These are phyloP conservation scores for Massarina eburnea DNA, from an alignment of 2,329 filamentous ascomycete genomes.

Conservation along the genomic window DNA sequence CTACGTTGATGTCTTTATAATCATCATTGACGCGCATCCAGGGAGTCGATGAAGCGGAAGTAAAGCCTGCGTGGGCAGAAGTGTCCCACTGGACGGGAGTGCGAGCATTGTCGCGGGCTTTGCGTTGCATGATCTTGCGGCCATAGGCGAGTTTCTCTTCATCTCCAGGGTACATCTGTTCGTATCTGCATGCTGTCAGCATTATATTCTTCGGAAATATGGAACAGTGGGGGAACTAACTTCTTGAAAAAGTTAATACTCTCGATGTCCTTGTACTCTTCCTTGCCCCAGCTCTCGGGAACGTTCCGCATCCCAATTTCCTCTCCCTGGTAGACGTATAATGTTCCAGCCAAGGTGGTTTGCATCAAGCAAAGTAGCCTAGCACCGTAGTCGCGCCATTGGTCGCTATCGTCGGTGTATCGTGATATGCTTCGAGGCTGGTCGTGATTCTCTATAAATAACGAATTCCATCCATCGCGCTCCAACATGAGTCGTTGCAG, in stretches of 20 bases:
- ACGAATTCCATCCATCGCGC: constrained; percentile 49
- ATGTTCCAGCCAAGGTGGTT: constrained; percentile 50
- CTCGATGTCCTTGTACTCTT: constrained; percentile 57
- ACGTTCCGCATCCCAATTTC: constrained; percentile 56
- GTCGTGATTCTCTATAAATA: constrained; percentile 58
- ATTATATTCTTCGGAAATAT: background rate
- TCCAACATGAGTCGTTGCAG: constrained; percentile 43
- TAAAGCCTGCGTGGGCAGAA: constrained; percentile 63
- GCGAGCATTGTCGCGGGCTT: constrained; percentile 67
- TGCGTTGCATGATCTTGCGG: constrained; percentile 53
- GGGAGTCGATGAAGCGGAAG: constrained; percentile 50
- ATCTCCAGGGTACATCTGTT: constrained; percentile 31
- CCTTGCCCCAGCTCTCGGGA: constrained; percentile 43
- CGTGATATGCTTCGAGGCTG: constrained; percentile 53
- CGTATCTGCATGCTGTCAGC: constrained; percentile 22
- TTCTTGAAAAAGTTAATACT: constrained; percentile 58
- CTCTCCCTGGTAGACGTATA: constrained; percentile 55
- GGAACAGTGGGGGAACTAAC: constrained; percentile 13
- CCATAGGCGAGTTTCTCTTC: constrained; percentile 28
- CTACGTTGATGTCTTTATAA: constrained; percentile 59
- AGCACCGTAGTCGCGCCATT: constrained; percentile 49
- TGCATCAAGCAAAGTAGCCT: constrained; percentile 53
- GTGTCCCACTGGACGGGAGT: constrained; percentile 69
- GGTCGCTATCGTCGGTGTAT: constrained; percentile 52
- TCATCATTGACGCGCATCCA: constrained; percentile 65